Evolutionary conservation across 208 protist species (phyloP).

Genomic region (Trypanosoma vivax): DNA sequence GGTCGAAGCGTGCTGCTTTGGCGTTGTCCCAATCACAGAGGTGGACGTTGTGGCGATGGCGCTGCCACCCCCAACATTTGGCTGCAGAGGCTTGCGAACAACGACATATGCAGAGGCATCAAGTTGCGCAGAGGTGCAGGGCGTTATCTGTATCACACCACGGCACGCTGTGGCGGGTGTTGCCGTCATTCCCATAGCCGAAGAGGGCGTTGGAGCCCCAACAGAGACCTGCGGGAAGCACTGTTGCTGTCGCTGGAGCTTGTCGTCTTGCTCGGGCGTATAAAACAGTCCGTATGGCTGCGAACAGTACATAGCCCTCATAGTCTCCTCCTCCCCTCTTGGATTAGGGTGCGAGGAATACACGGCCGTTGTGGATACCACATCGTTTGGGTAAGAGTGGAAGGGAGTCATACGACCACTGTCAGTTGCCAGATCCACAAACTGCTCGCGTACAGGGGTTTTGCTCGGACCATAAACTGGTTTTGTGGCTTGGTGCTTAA

Average conservation of each 20-base stretch:
- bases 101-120: neutral
- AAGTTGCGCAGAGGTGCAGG: neutral
- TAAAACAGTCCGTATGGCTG: neutral
- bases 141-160: slow-evolving; percentile 2
- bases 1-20: slow-evolving; percentile 1
- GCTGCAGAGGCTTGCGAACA: neutral
- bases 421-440: slow-evolving; percentile 54
- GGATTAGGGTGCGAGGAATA: neutral
- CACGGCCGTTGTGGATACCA: too few species aligned
- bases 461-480: slow-evolving; percentile 33
- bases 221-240: neutral
- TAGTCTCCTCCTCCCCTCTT: neutral
- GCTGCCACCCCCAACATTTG: neutral
- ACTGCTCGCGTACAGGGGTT: slow-evolving; percentile 30
- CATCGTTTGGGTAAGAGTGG: too few species aligned
- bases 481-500: neutral
- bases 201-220: slow-evolving; percentile 9
- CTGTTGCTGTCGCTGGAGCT: slow-evolving; percentile 8
- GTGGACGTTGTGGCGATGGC: neutral
- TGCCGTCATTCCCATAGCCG: slow-evolving; percentile 21
- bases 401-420: slow-evolving; percentile 49
- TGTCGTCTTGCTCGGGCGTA: neutral
- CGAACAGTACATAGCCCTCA: neutral
- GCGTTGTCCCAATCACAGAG: neutral
- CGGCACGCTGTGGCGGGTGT: slow-evolving; percentile 9